Conservation (phyloP, 192 early-diverging fungal genomes). For the Coemansia sp. region DNA sequence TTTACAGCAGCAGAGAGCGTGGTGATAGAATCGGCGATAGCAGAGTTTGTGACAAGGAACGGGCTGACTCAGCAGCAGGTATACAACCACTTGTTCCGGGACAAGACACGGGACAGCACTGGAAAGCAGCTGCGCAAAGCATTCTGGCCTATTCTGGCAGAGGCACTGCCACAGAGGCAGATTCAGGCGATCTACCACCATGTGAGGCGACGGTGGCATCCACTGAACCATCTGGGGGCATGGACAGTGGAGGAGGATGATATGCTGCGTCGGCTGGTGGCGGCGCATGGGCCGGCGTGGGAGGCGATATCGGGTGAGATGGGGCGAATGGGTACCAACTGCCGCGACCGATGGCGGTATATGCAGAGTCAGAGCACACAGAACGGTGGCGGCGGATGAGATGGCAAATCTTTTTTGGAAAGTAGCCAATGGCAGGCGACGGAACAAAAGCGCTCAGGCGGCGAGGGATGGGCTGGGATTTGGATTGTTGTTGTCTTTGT, state of each 20-base stretch:
- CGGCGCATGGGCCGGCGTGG: slow-evolving; percentile 41
- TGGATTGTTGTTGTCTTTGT: neutral
- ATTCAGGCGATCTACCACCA: slow-evolving; percentile 51
- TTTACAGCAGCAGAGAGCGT: slow-evolving; percentile 42
- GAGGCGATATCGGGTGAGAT: slow-evolving; percentile 39
- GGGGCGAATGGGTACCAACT: slow-evolving; percentile 50
- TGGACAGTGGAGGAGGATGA: slow-evolving; percentile 40
- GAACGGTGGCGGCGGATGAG: neutral
- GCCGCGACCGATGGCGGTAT: slow-evolving; percentile 52
- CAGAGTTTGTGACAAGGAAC: slow-evolving; percentile 19
- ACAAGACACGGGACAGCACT: slow-evolving; percentile 8
- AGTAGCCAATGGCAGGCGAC: neutral
- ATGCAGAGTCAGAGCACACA: slow-evolving; percentile 17
- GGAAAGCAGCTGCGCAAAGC: slow-evolving; percentile 31
- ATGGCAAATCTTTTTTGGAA: no score
- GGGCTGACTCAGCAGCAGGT: slow-evolving; percentile 25
- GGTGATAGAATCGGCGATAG: slow-evolving; percentile 25
- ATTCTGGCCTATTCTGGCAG: slow-evolving; percentile 44
- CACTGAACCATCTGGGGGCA: slow-evolving; percentile 49
- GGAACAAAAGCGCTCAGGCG: neutral
- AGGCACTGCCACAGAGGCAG: slow-evolving; percentile 39
- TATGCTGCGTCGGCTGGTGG: slow-evolving; percentile 35
- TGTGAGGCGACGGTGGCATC: slow-evolving; percentile 43
- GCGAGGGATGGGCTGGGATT: no score
- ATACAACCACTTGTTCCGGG: slow-evolving; percentile 40